phyloP scores from a whole-genome alignment of 495 filamentous ascomycete species.

The Penicillium silybi region DNA sequence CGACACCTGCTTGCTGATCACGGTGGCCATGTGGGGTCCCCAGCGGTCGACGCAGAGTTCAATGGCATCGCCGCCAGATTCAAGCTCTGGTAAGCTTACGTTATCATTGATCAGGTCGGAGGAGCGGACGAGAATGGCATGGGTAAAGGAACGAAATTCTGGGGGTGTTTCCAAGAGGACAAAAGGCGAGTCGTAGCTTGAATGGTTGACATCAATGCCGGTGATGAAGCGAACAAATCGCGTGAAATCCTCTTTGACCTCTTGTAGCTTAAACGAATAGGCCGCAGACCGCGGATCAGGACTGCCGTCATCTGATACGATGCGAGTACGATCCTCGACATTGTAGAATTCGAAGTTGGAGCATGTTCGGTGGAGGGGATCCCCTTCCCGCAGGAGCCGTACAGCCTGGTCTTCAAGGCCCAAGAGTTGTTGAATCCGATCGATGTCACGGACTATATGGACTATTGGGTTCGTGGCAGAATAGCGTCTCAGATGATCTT shows the following conservation, averaged over 20 bases:
- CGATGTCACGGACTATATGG: slow-evolving; percentile 66
- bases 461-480: slow-evolving; percentile 67
- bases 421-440: slow-evolving; percentile 61
- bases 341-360: slow-evolving; percentile 83
- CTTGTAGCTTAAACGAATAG: slow-evolving; percentile 66
- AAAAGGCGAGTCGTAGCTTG: slow-evolving; percentile 66
- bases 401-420: slow-evolving; percentile 53
- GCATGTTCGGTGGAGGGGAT: slow-evolving; percentile 57
- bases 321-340: slow-evolving; percentile 46
- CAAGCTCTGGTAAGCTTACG: slow-evolving; percentile 58
- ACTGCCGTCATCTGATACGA: slow-evolving; percentile 27
- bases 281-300: slow-evolving; percentile 45
- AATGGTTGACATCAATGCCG: slow-evolving; percentile 48
- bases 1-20: slow-evolving; percentile 43
- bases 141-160: slow-evolving; percentile 61
- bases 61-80: slow-evolving; percentile 67
- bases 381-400: slow-evolving; percentile 47
- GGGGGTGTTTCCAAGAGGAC: slow-evolving; percentile 65
- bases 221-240: slow-evolving; percentile 65
- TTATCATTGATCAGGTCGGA: slow-evolving; percentile 53
- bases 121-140: slow-evolving; percentile 60
- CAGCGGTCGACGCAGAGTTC: slow-evolving; percentile 68
- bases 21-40: slow-evolving; percentile 42
- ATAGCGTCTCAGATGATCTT: slow-evolving; percentile 55
- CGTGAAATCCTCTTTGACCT: slow-evolving; percentile 70